Base-by-base conservation (phyloP, 257 asterid genomes). In the Jacaranda mimosifolia region DNA sequence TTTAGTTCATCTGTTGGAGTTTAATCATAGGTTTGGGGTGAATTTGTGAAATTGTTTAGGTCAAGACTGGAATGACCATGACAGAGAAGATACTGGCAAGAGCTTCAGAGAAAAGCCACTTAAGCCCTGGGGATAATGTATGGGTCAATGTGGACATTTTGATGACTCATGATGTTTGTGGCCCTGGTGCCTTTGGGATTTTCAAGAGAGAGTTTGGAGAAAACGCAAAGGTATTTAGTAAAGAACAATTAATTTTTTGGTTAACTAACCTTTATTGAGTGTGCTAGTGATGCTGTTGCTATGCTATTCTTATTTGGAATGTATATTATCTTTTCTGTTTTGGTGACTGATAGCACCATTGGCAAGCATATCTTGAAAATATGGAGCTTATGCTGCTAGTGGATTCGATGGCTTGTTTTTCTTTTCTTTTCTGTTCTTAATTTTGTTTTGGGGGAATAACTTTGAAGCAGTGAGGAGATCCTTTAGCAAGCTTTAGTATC, bases 91-190 rank as follows among this genome's bases (percentile, higher is more conserved):
- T 93, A 76, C 72, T 95, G 51, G 94, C 97, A 21, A 93, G 81
- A 79, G 90, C 92, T 76, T 95, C 99, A 15, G 92, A 90, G 87
- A 95, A 88, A 83, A 21, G 83, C 55, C 90, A 84, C 51, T 83
- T 96, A 85, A 79, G 46, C 65, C 98, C 99, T 17, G 99, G 99
- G 76, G 99, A 96, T 63, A 96, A 96, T 70, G 91, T 87, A 6
- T 96, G 98, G 99, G 96, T 88, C 15, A 84, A 95, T 77, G 88
- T 93, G 68, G 97, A 95, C 89, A 77, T 91, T 78, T 75, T 95
- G 93, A 95, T 95, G 98, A 95, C 97, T 9, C 97, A 93, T 80
- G 99, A 95, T 80, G 95, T 89, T 73, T 87, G 94, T 83, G 99
- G 99, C 45, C 97, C 98, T 51, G 96, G 90, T 84, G 51, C 91